Evolutionary conservation across 2,329 filamentous ascomycete genomes (phyloP).

Genomic region (Pseudocercospora fuligena): DNA sequence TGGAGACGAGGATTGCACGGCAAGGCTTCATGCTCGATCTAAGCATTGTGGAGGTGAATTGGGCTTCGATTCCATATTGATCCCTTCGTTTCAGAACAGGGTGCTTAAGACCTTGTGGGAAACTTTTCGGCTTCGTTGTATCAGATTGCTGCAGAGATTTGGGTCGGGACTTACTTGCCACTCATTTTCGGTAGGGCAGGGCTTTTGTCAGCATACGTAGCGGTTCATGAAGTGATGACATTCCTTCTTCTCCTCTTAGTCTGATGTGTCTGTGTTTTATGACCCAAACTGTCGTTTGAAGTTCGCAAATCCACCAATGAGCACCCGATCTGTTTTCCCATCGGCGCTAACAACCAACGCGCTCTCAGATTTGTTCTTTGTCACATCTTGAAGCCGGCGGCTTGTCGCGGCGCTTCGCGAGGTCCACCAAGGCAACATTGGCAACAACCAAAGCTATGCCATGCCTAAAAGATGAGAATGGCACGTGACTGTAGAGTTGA

Average conservation of each 20-base stretch:
- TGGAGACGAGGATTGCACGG: background rate
- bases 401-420: conserved; percentile 9
- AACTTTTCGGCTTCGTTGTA: conserved; percentile 5
- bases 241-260: background rate
- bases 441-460: background rate
- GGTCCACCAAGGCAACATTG: background rate
- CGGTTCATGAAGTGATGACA: background rate
- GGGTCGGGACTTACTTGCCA: background rate
- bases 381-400: conserved; percentile 6
- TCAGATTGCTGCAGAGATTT: background rate
- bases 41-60: background rate
- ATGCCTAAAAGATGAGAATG: too few relatives aligned
- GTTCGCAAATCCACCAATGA: conserved; percentile 1
- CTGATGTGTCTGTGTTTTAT: background rate
- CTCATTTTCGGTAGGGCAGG: background rate
- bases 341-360: background rate
- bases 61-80: background rate
- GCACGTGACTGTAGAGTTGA: background rate
- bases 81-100: background rate
- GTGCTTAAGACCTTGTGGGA: background rate
- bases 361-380: background rate
- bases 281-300: background rate
- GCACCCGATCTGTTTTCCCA: background rate
- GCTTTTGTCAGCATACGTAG: background rate
- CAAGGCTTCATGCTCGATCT: background rate